Evolutionary conservation across 2,329 filamentous ascomycete genomes (phyloP).

Genomic region (Colletotrichum theobromicola): DNA sequence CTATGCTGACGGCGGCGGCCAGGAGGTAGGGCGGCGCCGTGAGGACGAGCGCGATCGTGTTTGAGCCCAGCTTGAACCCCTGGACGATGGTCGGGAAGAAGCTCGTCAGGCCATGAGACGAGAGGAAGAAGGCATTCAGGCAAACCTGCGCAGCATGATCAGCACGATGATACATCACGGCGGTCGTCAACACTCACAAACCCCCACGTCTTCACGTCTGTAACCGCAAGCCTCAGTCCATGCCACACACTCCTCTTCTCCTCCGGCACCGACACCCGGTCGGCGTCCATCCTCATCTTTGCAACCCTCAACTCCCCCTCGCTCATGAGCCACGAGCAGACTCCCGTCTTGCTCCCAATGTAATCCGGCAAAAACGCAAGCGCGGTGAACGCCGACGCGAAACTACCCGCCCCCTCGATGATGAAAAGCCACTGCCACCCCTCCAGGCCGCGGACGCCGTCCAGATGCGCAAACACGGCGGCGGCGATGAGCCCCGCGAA

Average conservation of each 20-base stretch:
- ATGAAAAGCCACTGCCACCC: conserved; percentile 76
- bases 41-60: conserved; percentile 34
- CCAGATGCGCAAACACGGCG: conserved; percentile 41
- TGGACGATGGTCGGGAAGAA: conserved; percentile 35
- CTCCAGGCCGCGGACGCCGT: conserved; percentile 57
- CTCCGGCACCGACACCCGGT: conserved; percentile 26
- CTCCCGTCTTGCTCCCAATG: conserved; percentile 13
- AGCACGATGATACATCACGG: not conserved
- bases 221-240: conserved; percentile 26
- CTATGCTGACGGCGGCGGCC: conserved; percentile 19
- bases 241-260: conserved; percentile 17
- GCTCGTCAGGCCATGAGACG: conserved; percentile 27
- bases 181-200: conserved; percentile 21
- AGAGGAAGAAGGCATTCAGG: conserved; percentile 26
- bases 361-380: conserved; percentile 29
- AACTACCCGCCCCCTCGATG: conserved; percentile 59
- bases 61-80: conserved; percentile 31
- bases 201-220: conserved; percentile 28
- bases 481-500: conserved; percentile 51
- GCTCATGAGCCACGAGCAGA: conserved; percentile 20
- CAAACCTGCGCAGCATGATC: not conserved
- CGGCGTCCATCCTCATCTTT: conserved; percentile 16
- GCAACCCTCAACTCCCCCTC: conserved; percentile 22
- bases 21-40: conserved; percentile 32
- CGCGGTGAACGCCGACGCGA: conserved; percentile 24